Evolutionary conservation across 2,329 filamentous ascomycete genomes (phyloP), one percentile per base, ranked within the genome.

Genomic region (Aspergillus quadricinctus): DNA sequence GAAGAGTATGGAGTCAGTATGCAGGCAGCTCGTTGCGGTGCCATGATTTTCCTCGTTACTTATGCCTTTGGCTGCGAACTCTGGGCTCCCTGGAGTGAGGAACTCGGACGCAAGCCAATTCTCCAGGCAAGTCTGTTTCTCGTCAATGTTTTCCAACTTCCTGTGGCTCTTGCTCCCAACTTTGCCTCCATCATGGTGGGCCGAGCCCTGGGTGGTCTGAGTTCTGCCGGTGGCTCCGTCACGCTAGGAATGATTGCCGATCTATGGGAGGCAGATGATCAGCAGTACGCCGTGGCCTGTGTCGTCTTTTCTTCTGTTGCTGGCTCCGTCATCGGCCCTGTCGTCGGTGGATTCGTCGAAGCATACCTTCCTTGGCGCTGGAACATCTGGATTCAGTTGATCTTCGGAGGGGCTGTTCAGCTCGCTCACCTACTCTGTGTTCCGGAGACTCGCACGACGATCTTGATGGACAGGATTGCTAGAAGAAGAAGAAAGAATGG

Each of bases 21-120:
- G 28, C 88, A 90, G 70, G 84, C 82, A 3, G 89, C 87, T 4
- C 83, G 89, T 54, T 82, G 84, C 55, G 90, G 90, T 69, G 88
- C 89, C 57, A 87, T 89, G 75, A 83, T 92, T 60, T 94, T 93
- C 75, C 75, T 95, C 41, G 81, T 94, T 51, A 73, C 86, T 2
- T 94, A 95, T 70, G 90, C 89, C 40, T 92, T 94, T 69, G 90
- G 90, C 37, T 94, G 90, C 70, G 90, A 94, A 72, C 80, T 93
- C 0, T 94, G 90, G 90, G 90, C 90, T 0, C 90, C 90, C 0
- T 94, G 90, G 88, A 89, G 85, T 48, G 90, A 95, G 70, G 90
- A 94, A 66, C 79, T 93, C 50, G 90, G 90, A 21, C 84, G 90
- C 50, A 88, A 86, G 77, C 87, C 87, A 1, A 82, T 94, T 54